Evolutionary conservation across 768 basidiomycete genomes (phyloP).

Genomic region (Calocybe gangraenosa): DNA sequence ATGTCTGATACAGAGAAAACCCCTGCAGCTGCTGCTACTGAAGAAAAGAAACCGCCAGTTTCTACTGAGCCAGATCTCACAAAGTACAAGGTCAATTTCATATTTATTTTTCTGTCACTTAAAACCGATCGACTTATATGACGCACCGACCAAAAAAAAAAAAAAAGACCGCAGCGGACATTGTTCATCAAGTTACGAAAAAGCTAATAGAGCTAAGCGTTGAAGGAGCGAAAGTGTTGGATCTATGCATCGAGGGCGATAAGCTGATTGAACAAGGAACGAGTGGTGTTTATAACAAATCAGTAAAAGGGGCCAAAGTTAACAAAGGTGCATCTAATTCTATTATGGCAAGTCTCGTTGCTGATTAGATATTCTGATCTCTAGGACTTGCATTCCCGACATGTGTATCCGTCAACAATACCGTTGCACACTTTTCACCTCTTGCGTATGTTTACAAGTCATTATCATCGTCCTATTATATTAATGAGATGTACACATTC

Average conservation of each 20-base stretch:
- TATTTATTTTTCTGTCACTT: not conserved
- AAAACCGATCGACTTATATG: conserved; percentile 17
- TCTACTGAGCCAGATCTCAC: conserved; percentile 73
- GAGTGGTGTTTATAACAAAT: conserved; percentile 84
- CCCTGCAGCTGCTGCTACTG: conserved; percentile 30
- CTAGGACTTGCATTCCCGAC: conserved; percentile 94
- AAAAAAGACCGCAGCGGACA: conserved; percentile 86
- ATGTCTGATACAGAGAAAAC: conserved; percentile 65
- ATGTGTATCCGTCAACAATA: conserved; percentile 89
- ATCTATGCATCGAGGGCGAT: conserved; percentile 92
- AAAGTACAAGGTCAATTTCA: conserved; percentile 76
- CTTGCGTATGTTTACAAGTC: conserved; percentile 59
- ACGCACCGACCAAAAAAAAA: conserved; percentile 5
- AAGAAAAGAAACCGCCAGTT: conserved; percentile 49
- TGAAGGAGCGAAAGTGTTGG: conserved; percentile 84
- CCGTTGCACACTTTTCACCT: conserved; percentile 96
- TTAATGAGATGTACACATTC: conserved; percentile 9
- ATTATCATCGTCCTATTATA: conserved; percentile 16
- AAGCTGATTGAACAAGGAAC: conserved; percentile 87
- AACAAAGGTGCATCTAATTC: conserved; percentile 62
- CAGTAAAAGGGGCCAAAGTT: conserved; percentile 84
- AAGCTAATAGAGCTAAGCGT: conserved; percentile 73
- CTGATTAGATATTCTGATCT: no score
- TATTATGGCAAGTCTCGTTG: conserved; percentile 2
- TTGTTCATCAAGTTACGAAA: conserved; percentile 80